Conservation (phyloP, 305 asterid genomes). For the Solanum hybrid region DNA sequence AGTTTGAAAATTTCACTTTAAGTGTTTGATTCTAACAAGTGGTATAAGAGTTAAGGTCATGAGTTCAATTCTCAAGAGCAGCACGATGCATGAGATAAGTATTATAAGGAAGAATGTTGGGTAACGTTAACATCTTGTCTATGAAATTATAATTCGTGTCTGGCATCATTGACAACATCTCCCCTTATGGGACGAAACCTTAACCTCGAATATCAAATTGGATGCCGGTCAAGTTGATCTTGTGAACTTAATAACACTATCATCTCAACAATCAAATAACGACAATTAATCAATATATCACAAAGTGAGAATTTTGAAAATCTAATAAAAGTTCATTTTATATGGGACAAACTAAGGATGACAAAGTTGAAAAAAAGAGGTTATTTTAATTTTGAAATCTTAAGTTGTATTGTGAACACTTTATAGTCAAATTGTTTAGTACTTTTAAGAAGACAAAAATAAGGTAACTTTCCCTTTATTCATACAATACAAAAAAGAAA, state of each 20-base stretch:
- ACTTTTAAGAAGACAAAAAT: neutral
- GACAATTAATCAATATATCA: too few relatives aligned
- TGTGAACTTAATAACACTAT: neutral
- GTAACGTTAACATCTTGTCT: neutral
- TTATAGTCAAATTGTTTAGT: neutral
- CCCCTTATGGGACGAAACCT: neutral
- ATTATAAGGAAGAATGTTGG: neutral
- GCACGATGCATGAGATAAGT: neutral
- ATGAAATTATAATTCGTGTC: fast-evolving
- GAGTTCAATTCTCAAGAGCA: neutral
- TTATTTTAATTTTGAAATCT: neutral
- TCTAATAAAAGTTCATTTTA: neutral
- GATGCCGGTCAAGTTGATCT: neutral
- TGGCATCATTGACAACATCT: neutral
- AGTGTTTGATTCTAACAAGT: neutral
- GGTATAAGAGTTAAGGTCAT: neutral
- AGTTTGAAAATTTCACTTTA: too few relatives aligned
- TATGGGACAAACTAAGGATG: neutral
- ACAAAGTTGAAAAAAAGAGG: neutral
- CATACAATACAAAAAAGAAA: neutral
- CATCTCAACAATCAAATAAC: neutral
- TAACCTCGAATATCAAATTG: neutral
- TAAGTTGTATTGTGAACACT: neutral
- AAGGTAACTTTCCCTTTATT: neutral
- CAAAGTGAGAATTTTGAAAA: neutral